A percentile compares a stretch with the other conserved stretches of the same genome.
These are phyloP conservation scores for Guadua angustifolia DNA, from an alignment of 176 grass and related monocot species.

Conservation along the genomic window DNA sequence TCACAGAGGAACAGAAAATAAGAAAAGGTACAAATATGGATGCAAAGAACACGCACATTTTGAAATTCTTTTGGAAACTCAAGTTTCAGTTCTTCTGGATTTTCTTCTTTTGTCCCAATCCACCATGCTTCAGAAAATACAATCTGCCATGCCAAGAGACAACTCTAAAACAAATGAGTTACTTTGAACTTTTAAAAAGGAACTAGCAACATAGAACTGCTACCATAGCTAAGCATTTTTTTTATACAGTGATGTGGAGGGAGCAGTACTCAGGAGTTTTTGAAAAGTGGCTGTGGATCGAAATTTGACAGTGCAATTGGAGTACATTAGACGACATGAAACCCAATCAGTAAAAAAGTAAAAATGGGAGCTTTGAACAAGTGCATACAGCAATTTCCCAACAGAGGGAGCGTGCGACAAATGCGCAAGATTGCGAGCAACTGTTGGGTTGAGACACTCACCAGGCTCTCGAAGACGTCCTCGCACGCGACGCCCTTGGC, in stretches of 20 bases:
- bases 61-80: slow-evolving; percentile 69
- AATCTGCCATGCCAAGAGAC: slow-evolving; percentile 73
- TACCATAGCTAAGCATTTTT: too few relatives aligned
- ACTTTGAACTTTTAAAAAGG: not conserved
- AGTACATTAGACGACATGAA: not conserved
- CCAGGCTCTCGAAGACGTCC: slow-evolving; percentile 94
- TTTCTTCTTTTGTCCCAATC: slow-evolving; percentile 81
- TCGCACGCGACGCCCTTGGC: slow-evolving; percentile 82
- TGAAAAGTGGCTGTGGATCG: not conserved
- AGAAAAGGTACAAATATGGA: not conserved
- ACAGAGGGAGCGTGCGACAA: not conserved
- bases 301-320: not conserved
- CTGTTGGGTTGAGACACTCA: slow-evolving; percentile 7
- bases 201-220: too few relatives aligned
- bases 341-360: not conserved
- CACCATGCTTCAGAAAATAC: slow-evolving; percentile 93
- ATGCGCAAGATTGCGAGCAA: not conserved
- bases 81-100: slow-evolving; percentile 75
- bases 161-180: not conserved
- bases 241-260: not conserved
- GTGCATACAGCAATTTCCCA: not conserved
- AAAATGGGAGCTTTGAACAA: not conserved
- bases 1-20: not conserved
- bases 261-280: not conserved
- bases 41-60: slow-evolving; percentile 47